phyloP scores from a whole-genome alignment of 768 basidiomycete genomes.

The Scleroderma bovista region DNA sequence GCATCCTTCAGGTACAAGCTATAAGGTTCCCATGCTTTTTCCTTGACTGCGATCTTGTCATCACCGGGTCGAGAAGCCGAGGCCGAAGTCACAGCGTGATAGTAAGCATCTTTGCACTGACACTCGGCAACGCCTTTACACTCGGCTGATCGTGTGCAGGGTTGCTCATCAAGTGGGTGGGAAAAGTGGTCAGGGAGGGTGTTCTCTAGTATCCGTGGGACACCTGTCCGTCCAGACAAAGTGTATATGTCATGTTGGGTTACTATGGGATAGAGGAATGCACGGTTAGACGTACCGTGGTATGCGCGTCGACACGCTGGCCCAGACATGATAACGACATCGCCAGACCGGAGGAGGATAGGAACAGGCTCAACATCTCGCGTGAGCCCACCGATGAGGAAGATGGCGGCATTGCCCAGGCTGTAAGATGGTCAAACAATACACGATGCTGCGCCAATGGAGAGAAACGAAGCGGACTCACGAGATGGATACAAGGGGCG shows the following conservation, averaged over 20 bases:
- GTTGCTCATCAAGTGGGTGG: not conserved
- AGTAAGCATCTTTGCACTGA: too few species aligned
- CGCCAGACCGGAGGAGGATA: conserved; percentile 85
- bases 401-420: conserved; percentile 83
- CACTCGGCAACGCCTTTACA: too few species aligned
- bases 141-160: not conserved
- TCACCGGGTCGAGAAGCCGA: conserved; percentile 14
- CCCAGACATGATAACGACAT: conserved; percentile 91
- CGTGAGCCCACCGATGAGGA: conserved; percentile 82
- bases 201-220: conserved; percentile 82
- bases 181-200: conserved; percentile 65
- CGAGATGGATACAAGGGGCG: conserved; percentile 94
- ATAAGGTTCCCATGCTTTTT: conserved; percentile 52
- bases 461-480: conserved; percentile 34
- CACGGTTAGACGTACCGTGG: conserved; percentile 60
- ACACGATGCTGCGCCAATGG: not conserved
- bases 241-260: not conserved
- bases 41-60: conserved; percentile 12
- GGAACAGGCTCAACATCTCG: conserved; percentile 73
- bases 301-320: conserved; percentile 80
- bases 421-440: conserved; percentile 32
- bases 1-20: conserved; percentile 58
- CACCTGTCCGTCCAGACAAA: conserved; percentile 40
- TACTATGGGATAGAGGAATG: not conserved
- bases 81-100: not conserved